Evolutionary conservation across 179 eudicot species (phyloP), one percentile per base, ranked within the genome.

Genomic region (Corrigiola litoralis): DNA sequence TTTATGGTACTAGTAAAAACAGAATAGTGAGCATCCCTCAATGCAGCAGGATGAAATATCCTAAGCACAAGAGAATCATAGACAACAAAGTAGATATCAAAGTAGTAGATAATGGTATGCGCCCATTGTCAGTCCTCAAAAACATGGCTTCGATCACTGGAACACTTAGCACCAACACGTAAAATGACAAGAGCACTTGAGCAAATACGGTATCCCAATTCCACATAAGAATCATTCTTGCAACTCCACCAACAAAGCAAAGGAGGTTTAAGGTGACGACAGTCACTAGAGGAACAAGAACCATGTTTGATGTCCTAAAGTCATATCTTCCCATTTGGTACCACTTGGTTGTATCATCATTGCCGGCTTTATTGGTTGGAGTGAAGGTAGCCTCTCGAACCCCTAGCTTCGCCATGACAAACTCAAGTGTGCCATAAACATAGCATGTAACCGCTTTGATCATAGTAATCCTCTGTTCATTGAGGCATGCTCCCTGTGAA

Each of bases 121-220:
- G 31, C 1, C 87, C 88, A 20, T 47, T 72, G 64, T 87, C 87
- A 54, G 65, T 83, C 85, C 90, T 78, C 14, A 72, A 4, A 16
- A 81, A 21, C 86, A 87, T 75, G 65, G 86, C 90, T 53, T 89
- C 86, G 38, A 83, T 52, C 16, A 89, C 38, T 0, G 88, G 87
- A 31, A 63, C 72, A 51, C 74, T 69, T 69, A 89, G 25, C 3
- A 65, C 32, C 31, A 78, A 6, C 21, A 74, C 67, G 21, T 70
- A 89, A 6, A 71, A 29, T 6, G 89, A 75, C 9, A 87, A 51
- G 9, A 80, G 25, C 51, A 68, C n/a, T 67, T 89, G 90, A 8
- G 66, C 61, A 33, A 82, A 66, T 76, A 87, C 50, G 3, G 60
- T 69, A 38, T 69, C 72, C 47, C 59, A 71, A 42, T 58, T 66